Base-by-base conservation (phyloP, 768 basidiomycete species). In the Tephrocybe rancida region DNA sequence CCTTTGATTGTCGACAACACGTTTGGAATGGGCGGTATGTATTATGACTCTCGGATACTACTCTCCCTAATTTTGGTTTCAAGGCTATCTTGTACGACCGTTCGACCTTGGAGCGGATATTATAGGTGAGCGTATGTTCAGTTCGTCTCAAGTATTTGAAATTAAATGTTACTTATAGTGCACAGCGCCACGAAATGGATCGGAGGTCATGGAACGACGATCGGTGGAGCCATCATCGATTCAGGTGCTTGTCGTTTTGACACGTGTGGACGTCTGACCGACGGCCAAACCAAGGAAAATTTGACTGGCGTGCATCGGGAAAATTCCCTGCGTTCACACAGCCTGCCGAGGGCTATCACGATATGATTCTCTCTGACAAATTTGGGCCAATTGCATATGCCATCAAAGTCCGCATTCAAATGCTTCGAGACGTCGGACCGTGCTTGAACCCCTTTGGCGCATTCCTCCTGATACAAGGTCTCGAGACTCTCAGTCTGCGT, bases 131-230 rank as follows among this genome's bases (percentile, higher is more conserved):
- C 24, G n/a, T 11, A 25, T 29, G 25, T 24, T n/a, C n/a, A 25
- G 2, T 29, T 6, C 2, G 5, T 13, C 26, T 16, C n/a, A 10
- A 10, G 14, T 3, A 3, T 41, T 38, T 10, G 11, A 30, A 42
- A 26, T 22, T 16, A 27, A 34, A 9, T 52, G 3, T 50, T 61
- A 37, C 5, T 37, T 13, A 13, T 25, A 77, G 85, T 90, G 16
- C 85, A 91, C 65, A 87, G 85, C 45, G 87, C 87, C 0, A 91
- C 90, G 1, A 92, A 93, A 62, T 93, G 90, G 91, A 90, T 92
- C 29, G 85, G 87, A 11, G 86, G 87, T 0, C 88, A 90, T 55
- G 90, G 91, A 26, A 91, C 85, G 0, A 88, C 87, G 21, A 88
- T 93, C 43, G 89, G 78, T 3, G 91, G 90, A 37, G 82, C 90